Evolutionary conservation across 2,329 filamentous ascomycete genomes (phyloP).

Genomic region (Hymenoscyphus linearis): DNA sequence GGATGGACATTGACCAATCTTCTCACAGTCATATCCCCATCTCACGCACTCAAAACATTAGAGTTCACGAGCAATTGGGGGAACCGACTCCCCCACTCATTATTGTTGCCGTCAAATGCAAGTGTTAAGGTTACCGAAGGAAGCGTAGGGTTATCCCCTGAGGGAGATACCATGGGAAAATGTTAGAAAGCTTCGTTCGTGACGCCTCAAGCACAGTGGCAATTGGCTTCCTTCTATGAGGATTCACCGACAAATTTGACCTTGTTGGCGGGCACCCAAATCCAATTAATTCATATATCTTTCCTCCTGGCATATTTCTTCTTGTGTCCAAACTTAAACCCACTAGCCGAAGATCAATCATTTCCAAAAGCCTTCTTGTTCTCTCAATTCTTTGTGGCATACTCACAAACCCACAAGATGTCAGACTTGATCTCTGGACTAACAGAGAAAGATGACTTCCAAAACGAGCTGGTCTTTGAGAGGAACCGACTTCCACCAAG

Average conservation of each 20-base stretch:
- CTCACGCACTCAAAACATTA: not conserved
- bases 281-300: not conserved
- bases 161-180: not conserved
- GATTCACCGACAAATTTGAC: not conserved
- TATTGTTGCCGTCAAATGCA: not conserved
- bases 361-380: not conserved
- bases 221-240: not conserved
- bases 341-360: not conserved
- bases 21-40: not conserved
- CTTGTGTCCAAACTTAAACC: not conserved
- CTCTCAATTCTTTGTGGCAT: not conserved
- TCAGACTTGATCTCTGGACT: not conserved
- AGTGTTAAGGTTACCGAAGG: not conserved
- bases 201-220: not conserved
- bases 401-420: not conserved
- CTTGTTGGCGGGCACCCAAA: not conserved
- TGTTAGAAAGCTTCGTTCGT: not conserved
- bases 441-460: conserved; percentile 37
- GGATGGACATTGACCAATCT: not conserved
- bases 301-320: not conserved
- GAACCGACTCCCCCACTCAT: not conserved
- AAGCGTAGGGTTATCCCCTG: not conserved
- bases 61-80: not conserved
- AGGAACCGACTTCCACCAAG: conserved; percentile 48
- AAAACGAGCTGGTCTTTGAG: conserved; percentile 46